Conservation (phyloP, 176 grass and related monocot species). For the bread wheat (Triticum aestivum) region IWGSC_CS_RefSeq_v2.1 NC_057808.1:330976633-330977132, state of each 20-base stretch:
- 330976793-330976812: not conserved
- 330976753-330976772: not conserved
- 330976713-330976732: too few species aligned
- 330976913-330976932: not conserved
- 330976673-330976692: too few species aligned
- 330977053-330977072: slow-evolving; percentile 96
- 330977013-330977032: slow-evolving; percentile 48
- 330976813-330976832: not conserved
- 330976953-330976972: slow-evolving; percentile 32
- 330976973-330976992: slow-evolving; percentile 93
- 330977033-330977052: slow-evolving; percentile 75
- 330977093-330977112: slow-evolving; percentile 93
- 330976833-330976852: not conserved
- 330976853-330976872: slow-evolving; percentile 8
- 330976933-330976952: slow-evolving; percentile 11
- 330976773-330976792: not conserved
- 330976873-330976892: not conserved
- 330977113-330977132: slow-evolving; percentile 94
- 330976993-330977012: slow-evolving; percentile 53
- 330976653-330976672: not conserved
- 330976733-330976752: not conserved
- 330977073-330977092: slow-evolving; percentile 93
- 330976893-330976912: not conserved
- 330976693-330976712: too few species aligned
- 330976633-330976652: not conserved